These are phyloP conservation scores for Fusarium sambucinum DNA, from an alignment of 2,329 filamentous ascomycete species.

Conservation along the genomic window DNA sequence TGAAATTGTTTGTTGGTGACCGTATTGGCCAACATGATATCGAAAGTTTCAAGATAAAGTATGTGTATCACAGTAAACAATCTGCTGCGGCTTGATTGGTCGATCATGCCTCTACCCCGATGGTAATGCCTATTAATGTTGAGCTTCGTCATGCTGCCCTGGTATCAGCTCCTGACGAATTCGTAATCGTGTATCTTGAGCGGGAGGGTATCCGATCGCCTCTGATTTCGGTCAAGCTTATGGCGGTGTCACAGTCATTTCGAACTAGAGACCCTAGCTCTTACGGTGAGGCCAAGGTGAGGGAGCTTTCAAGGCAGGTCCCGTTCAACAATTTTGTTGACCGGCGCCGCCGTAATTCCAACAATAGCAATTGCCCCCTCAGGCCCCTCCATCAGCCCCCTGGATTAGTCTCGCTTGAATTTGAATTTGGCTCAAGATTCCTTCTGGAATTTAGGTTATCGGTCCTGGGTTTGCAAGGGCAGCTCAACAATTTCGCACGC, in stretches of 20 bases:
- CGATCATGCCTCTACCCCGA: conserved; percentile 1
- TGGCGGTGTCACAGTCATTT: conserved; percentile 21
- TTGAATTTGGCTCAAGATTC: conserved; percentile 17
- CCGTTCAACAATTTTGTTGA: conserved; percentile 42
- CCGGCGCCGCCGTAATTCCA: conserved; percentile 32
- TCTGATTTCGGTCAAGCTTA: conserved; percentile 26
- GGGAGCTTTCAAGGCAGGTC: conserved; percentile 22
- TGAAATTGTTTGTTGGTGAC: not conserved
- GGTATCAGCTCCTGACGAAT: conserved; percentile 18
- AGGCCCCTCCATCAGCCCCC: not conserved
- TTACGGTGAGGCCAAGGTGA: conserved; percentile 42
- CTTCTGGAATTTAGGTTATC: conserved; percentile 20
- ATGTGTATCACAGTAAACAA: conserved; percentile 8
- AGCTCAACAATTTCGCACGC: conserved; percentile 39
- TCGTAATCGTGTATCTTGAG: conserved; percentile 27
- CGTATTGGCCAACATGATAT: conserved; percentile 10
- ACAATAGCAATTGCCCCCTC: conserved; percentile 37
- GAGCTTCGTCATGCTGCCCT: conserved; percentile 21
- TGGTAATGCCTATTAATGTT: conserved; percentile 33
- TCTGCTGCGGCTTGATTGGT: conserved; percentile 22
- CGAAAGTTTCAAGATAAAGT: conserved; percentile 25
- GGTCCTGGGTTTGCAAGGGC: not conserved
- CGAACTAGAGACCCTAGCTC: conserved; percentile 23
- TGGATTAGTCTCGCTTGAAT: conserved; percentile 13
- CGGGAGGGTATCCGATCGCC: conserved; percentile 12